Conservation (phyloP, 2,329 filamentous ascomycete genomes). For the Nigrograna mackinnonii region DNA sequence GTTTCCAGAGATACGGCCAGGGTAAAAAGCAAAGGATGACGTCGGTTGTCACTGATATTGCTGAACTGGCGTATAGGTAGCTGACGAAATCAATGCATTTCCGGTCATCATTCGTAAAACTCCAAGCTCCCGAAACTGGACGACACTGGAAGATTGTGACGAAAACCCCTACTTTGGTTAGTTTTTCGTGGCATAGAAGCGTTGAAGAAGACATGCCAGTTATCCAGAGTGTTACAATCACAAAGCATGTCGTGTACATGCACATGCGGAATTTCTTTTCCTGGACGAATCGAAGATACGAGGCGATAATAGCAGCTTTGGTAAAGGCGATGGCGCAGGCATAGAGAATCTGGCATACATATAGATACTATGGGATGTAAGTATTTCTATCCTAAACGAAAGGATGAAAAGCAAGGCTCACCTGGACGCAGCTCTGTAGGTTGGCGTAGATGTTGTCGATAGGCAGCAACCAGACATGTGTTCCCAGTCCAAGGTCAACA, state of each 20-base stretch:
- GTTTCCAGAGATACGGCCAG: constrained; percentile 26
- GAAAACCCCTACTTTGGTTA: constrained; percentile 18
- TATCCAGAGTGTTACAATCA: constrained; percentile 21
- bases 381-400: background rate
- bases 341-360: constrained; percentile 28
- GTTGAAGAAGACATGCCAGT: constrained; percentile 13
- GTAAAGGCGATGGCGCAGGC: constrained; percentile 27
- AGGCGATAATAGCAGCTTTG: constrained; percentile 31
- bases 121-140: constrained; percentile 25
- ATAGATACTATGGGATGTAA: constrained; percentile 22
- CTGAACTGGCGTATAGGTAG: constrained; percentile 30
- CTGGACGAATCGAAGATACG: constrained; percentile 28
- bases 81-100: constrained; percentile 24
- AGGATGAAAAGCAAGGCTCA: constrained; percentile 7
- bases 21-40: constrained; percentile 26
- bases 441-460: constrained; percentile 11
- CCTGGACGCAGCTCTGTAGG: constrained; percentile 20
- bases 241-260: constrained; percentile 19
- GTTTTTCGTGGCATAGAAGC: background rate
- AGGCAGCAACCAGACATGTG: constrained; percentile 25
- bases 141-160: constrained; percentile 31
- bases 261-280: constrained; percentile 18
- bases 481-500: constrained; percentile 22
- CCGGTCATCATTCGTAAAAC: constrained; percentile 15
- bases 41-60: constrained; percentile 26